Percentiles rank a stretch among this genome's conserved stretches.
These are phyloP conservation scores for Flaveria sonorensis DNA, from an alignment of 129 eudicot genomes.

Conservation along the genomic window DNA sequence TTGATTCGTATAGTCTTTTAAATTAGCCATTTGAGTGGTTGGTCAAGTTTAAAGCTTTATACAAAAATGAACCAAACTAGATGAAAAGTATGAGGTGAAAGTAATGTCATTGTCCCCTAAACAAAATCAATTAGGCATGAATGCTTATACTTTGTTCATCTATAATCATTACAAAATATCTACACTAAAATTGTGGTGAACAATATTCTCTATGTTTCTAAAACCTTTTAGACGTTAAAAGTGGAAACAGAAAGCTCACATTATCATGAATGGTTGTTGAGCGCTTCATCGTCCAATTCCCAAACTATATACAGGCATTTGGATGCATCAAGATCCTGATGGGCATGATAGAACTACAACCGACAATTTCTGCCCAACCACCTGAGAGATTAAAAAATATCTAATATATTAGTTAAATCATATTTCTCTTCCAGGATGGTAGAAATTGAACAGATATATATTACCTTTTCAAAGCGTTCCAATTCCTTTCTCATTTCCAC, in stretches of 20 bases:
- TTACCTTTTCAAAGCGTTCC: slow-evolving; percentile 63
- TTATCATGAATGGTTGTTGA: not conserved
- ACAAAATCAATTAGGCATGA: slow-evolving; percentile 8
- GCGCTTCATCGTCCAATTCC: not conserved
- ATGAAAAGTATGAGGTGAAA: not conserved
- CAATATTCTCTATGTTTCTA: slow-evolving; percentile 9
- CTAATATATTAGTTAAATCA: not conserved
- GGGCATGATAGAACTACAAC: slow-evolving; percentile 38
- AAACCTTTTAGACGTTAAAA: not conserved
- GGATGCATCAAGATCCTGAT: slow-evolving; percentile 26
- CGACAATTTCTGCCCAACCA: slow-evolving; percentile 44
- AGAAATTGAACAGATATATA: slow-evolving; percentile 18
- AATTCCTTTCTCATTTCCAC: slow-evolving; percentile 55
- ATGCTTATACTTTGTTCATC: not conserved
- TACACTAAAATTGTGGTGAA: not conserved
- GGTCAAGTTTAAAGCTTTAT: not conserved
- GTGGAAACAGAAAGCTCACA: slow-evolving; percentile 1
- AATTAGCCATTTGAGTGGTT: not conserved
- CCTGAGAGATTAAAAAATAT: slow-evolving; percentile 33
- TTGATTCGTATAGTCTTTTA: not conserved
- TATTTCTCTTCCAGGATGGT: not conserved
- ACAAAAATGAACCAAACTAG: not conserved
- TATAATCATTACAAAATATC: not conserved
- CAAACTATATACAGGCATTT: not conserved
- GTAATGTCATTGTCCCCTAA: not conserved